Base-by-base conservation (phyloP, 371 early-diverging fungal genomes). In the Mortierella sp. region DNA sequence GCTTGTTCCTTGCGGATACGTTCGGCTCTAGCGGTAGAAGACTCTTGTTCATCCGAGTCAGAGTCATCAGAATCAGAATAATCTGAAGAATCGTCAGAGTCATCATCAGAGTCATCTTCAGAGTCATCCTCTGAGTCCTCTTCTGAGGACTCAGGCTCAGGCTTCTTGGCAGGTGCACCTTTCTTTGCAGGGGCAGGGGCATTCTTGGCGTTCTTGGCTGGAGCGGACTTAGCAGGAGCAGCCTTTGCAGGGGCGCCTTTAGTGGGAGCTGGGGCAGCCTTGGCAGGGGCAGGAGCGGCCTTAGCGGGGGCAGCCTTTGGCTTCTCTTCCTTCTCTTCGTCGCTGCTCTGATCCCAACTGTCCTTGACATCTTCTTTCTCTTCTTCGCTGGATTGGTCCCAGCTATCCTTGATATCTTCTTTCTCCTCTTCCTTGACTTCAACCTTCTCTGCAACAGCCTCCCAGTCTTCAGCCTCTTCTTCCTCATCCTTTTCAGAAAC, bases 1-100 rank as follows among this genome's bases (percentile, higher is more conserved):
- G 97, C 96, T 61, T 95, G 96, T 83, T 93, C 89, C 84, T 94
- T 96, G 73, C 92, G 90, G 77, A 91, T 71, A 59, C 91, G 71
- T 0, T 90, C 95, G 70, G 88, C 88, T 63, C 80, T 86, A 68
- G 93, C 87, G 18, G 90, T 85, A 24, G 86, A 85, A 8, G 90
- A 87, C 64, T 90, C 84, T 52, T 91, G 92, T 32, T 93, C 52
- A 30, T 88, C 88, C 40, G 86, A 87, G 64, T 88, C 88, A 9
- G 55, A 55, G 20, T 87, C 84, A 70, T 89, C 88, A n/a, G 71
- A 71, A 55, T 89, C 91, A 20, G 84, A 84, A 70, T 87, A 84
- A 51, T 87, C 88, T 12, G 75, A 68, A 64, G 86, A 87, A 66
- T 88, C 88, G 49, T 89, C 89, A 28, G 84, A 84, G 45, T 88